Base-by-base conservation (phyloP, 2,329 filamentous ascomycete species). In the Bimuria novae-zelandiae region DNA sequence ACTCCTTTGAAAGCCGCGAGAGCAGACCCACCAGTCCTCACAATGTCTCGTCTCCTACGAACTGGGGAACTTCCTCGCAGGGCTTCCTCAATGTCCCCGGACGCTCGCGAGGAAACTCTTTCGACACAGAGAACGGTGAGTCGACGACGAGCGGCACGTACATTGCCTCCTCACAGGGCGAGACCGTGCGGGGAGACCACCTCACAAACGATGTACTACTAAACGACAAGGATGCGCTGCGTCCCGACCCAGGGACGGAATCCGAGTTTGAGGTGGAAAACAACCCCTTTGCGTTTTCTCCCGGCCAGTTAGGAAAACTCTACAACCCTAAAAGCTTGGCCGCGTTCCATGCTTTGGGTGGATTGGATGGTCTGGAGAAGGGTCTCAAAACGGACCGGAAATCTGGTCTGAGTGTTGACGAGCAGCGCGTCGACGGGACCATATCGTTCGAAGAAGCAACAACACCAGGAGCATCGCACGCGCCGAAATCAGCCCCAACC, bases 241-340 rank as follows among this genome's bases (percentile, higher is more conserved):
- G 81, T 44, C 89, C 91, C 0, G 90, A 95, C 68, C 87, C 85
- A 1, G 87, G 87, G 6, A 89, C 86, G 47, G 89, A 92, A 69
- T 80, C 77, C 16, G 89, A 93, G 57, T 96, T 95, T 63, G 64
- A 84, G 37, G 82, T 93, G 10, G 81, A 87, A 5, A 66, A 73
- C 49, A 96, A 94, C 70, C 88, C 88, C 0, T 96, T 96, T 67
- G 92, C 90, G 14, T 96, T 91, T 69, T 85, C 86, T 1, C 87
- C 87, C 10, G 92, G 92, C 12, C 87, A 95, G 67, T 80, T 97
- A 57, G 88, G 86, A 57, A 93, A 93, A 75, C 76, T 94, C 6
- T 79, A 92, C 46, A 92, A 92, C 59, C 89, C 90, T 0, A 94
- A 94, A 75, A 92, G 82, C 62, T 77, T 89, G 55, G 79, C 83